These are phyloP conservation scores for Colletotrichum tabaci DNA, from an alignment of 2,329 filamentous ascomycete genomes.

Conservation along the genomic window DNA sequence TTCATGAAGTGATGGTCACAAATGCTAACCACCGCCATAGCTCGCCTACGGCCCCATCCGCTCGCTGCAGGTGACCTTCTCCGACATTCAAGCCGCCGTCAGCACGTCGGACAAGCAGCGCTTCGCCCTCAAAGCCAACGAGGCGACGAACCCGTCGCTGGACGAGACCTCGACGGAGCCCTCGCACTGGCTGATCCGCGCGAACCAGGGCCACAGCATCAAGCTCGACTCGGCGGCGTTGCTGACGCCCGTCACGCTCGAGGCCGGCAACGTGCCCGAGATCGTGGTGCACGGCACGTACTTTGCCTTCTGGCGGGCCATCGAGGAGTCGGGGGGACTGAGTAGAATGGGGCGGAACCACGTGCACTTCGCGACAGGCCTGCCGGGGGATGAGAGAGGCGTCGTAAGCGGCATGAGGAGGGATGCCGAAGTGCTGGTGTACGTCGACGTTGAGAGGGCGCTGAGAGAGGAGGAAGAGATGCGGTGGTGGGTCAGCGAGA, in stretches of 20 bases:
- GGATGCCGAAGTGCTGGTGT: constrained; percentile 83
- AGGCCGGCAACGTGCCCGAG: constrained; percentile 71
- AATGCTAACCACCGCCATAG: constrained; percentile 49
- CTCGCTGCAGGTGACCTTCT: constrained; percentile 80
- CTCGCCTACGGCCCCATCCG: constrained; percentile 72
- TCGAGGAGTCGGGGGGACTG: constrained; percentile 83
- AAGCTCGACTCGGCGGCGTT: constrained; percentile 79
- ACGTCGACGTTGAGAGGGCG: constrained; percentile 79
- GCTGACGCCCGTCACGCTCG: constrained; percentile 76
- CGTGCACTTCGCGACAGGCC: constrained; percentile 87
- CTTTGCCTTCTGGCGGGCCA: constrained; percentile 82
- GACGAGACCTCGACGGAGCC: constrained; percentile 62
- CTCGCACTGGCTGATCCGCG: constrained; percentile 86
- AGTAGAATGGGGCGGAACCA: constrained; percentile 88
- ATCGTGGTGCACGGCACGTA: constrained; percentile 91
- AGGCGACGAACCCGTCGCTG: constrained; percentile 47
- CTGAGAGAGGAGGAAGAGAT: constrained; percentile 70
- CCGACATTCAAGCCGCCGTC: constrained; percentile 80
- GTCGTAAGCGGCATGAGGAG: constrained; percentile 87
- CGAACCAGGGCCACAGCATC: constrained; percentile 95
- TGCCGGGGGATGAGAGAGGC: constrained; percentile 64
- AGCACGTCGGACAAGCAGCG: constrained; percentile 89
- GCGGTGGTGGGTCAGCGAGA: constrained; percentile 85
- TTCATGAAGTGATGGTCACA: not conserved
- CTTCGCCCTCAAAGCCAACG: constrained; percentile 80